Evolutionary conservation across 2,329 filamentous ascomycete species (phyloP).

Genomic region (Fusarium sp.): DNA sequence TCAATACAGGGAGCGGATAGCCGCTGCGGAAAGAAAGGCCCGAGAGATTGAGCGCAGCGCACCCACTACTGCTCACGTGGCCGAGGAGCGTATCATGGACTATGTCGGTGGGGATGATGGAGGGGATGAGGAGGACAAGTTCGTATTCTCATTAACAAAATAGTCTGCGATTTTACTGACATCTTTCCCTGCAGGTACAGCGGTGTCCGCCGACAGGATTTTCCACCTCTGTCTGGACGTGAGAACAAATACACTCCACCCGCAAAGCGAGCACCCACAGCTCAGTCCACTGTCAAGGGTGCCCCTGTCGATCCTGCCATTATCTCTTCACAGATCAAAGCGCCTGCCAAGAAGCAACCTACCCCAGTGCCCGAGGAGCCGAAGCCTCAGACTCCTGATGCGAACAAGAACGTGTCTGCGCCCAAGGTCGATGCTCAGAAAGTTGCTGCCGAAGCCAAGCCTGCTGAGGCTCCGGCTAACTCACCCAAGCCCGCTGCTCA

Average conservation of each 20-base stretch:
- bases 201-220: conserved; percentile 84
- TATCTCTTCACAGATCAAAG: conserved; percentile 83
- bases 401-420: conserved; percentile 46
- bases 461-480: conserved; percentile 27
- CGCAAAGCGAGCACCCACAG: conserved; percentile 82
- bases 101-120: conserved; percentile 71
- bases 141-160: conserved; percentile 45
- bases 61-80: conserved; percentile 83
- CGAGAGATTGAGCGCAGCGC: conserved; percentile 87
- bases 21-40: conserved; percentile 84
- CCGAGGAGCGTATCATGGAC: conserved; percentile 86
- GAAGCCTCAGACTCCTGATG: conserved; percentile 41
- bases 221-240: conserved; percentile 70
- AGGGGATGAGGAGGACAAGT: conserved; percentile 92
- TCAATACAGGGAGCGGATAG: conserved; percentile 80
- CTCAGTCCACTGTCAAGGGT: conserved; percentile 78
- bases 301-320: conserved; percentile 89
- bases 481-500: conserved; percentile 49
- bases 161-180: conserved; percentile 30
- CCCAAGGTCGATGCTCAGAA: conserved; percentile 46
- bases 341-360: conserved; percentile 53
- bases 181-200: conserved; percentile 74
- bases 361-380: conserved; percentile 41
- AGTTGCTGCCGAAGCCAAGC: conserved; percentile 44
- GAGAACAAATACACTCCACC: conserved; percentile 89